A percentile compares a stretch with the other conserved stretches of the same genome.
These are phyloP conservation scores for Allium cepa DNA, from an alignment of 106 monocot species.

Conservation along the genomic window DNA sequence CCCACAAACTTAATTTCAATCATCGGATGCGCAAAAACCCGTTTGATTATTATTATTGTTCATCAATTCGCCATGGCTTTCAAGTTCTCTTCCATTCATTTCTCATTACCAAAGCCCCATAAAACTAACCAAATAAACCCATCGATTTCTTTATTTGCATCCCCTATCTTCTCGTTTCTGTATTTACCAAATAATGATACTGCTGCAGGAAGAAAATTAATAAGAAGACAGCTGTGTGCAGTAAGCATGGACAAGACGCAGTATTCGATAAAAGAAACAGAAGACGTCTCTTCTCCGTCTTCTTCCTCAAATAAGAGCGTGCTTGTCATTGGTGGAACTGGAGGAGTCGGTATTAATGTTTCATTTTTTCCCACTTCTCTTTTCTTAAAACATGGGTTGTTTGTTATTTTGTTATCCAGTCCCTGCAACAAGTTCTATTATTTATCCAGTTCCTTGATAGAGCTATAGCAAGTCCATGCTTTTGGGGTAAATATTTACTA, in stretches of 20 bases:
- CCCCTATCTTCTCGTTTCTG: background rate
- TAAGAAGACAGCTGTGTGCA: background rate
- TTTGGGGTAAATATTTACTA: too few species aligned
- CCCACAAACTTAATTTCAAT: background rate
- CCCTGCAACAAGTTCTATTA: too few species aligned
- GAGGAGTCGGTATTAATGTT: slow-evolving; percentile 1
- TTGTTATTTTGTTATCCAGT: too few species aligned
- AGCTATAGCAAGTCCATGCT: too few species aligned
- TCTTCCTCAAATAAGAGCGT: slow-evolving; percentile 2
- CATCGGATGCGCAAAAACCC: background rate
- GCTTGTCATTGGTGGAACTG: slow-evolving; percentile 3
- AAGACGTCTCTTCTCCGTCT: background rate
- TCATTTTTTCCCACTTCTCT: too few species aligned
- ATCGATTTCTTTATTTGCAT: background rate
- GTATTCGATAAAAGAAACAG: background rate
- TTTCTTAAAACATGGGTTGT: too few species aligned
- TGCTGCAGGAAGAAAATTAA: too few species aligned
- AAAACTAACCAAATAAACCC: background rate
- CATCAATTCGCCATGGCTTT: slow-evolving; percentile 1
- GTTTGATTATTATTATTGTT: background rate
- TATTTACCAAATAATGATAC: too few species aligned
- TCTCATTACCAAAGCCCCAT: background rate
- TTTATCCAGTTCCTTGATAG: too few species aligned
- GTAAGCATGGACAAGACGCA: slow-evolving; percentile 7
- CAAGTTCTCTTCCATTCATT: background rate